phyloP scores from a whole-genome alignment of 1,284 basidiomycete genomes.

The Waitea zeae region DNA sequence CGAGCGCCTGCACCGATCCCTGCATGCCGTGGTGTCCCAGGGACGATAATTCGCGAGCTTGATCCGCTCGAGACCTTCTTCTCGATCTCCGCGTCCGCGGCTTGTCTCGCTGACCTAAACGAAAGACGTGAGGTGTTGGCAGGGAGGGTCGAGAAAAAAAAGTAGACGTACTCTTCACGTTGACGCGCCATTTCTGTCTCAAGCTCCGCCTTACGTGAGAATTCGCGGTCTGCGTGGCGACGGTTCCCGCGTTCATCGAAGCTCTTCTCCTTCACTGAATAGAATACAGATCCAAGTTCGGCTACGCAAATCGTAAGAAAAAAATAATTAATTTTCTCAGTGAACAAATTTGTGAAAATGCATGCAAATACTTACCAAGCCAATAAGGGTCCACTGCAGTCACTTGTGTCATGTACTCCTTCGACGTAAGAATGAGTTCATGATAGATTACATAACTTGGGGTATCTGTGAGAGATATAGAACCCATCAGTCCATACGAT shows the following conservation, averaged over 20 bases:
- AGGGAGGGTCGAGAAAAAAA: not conserved
- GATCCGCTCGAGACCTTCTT: conserved; percentile 40
- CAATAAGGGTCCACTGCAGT: conserved; percentile 92
- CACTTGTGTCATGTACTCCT: conserved; percentile 95
- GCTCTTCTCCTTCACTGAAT: conserved; percentile 88
- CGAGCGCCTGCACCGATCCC: conserved; percentile 50
- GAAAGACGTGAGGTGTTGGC: too few relatives aligned
- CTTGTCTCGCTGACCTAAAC: conserved; percentile 43
- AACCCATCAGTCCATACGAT: conserved; percentile 1
- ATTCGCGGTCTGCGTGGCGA: conserved; percentile 68
- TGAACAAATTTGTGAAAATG: conserved; percentile 20
- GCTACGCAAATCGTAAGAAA: conserved; percentile 39
- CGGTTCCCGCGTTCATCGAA: conserved; percentile 72
- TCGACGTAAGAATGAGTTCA: conserved; percentile 86
- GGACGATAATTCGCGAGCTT: conserved; percentile 55
- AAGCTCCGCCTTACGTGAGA: conserved; percentile 77
- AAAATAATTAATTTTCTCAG: conserved; percentile 1
- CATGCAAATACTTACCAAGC: too few relatives aligned
- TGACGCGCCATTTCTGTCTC: conserved; percentile 82
- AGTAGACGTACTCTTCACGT: conserved; percentile 58
- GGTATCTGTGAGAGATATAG: conserved; percentile 39
- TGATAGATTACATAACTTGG: conserved; percentile 97
- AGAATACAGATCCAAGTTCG: conserved; percentile 87
- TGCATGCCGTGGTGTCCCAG: conserved; percentile 64
- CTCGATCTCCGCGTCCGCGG: conserved; percentile 44